Evolutionary conservation across 2,329 filamentous ascomycete genomes (phyloP), one percentile per base, ranked within the genome.

Genomic region (Paraphaeosphaeria minitans): DNA sequence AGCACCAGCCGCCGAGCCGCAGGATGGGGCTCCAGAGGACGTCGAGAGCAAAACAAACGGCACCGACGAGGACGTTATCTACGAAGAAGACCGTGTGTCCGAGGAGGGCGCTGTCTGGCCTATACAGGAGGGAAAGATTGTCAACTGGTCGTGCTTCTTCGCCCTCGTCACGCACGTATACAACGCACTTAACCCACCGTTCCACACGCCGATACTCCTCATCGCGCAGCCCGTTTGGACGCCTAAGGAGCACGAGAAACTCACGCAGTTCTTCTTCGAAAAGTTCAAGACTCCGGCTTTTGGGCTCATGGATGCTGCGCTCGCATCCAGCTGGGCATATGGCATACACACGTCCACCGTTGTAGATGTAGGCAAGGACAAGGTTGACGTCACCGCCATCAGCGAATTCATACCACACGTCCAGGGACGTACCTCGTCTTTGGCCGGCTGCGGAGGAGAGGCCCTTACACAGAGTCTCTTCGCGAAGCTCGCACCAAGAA

Each of bases 261-360:
- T 99, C 65, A 91, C 93, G 14, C 92, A 95, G 63, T 99, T 97
- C 81, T 87, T 98, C 64, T 99, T 99, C 71, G 95, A 99, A 78
- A 96, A 95, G 79, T 97, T 96, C 74, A 95, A 94, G 80, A 95
- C 92, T 0, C 95, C 95, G 0, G 93, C 92, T 0, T 90, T 99
- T 53, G 93, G 90, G 68, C 84, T 98, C 62, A 89, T 99, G 81
- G 91, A 98, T 77, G 90, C 92, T 67, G 93, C 92, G 3, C 80
- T 96, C 48, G 93, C 95, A 27, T 90, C 92, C 0, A 89, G 82
- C 58, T 89, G 87, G 70, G 87, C 95, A 57, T 98, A 96, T 72
- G 93, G 92, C 12, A 84, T 93, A 31, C 84, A 88, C 33, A 92
- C 87, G 67, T 89, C 95, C 70, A 95, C 92, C 0, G 86, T 99